phyloP scores from a whole-genome alignment of 2,329 filamentous ascomycete species.

The Eutypella sp. region DNA sequence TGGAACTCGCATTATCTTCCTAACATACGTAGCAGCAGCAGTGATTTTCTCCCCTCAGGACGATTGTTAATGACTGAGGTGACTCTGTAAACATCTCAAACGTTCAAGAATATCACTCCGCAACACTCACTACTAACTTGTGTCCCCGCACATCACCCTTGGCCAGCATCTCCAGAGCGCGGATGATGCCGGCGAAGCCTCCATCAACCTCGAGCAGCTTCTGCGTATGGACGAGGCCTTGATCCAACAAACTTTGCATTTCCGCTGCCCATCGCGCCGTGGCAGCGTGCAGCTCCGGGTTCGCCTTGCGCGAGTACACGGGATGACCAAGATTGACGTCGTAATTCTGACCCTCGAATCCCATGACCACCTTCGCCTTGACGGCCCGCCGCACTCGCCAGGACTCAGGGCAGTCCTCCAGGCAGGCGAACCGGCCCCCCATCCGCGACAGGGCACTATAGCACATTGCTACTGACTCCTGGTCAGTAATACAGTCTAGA shows the following conservation, averaged over 20 bases:
- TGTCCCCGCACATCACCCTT: no score
- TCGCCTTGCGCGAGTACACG: not conserved
- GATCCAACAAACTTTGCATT: not conserved
- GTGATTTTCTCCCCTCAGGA: no score
- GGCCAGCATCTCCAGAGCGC: not conserved
- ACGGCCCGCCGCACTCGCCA: no score
- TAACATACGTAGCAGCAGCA: no score
- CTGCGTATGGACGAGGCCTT: not conserved
- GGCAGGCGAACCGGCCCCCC: constrained; percentile 14
- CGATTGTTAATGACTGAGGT: no score
- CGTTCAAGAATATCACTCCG: no score
- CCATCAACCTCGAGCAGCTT: not conserved
- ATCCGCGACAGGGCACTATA: constrained; percentile 29
- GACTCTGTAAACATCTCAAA: no score
- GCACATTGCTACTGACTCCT: constrained; percentile 31
- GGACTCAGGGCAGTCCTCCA: no score
- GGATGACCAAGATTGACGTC: not conserved
- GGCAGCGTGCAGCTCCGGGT: not conserved
- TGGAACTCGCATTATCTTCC: no score
- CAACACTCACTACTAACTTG: no score
- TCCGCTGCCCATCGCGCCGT: not conserved
- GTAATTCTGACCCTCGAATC: not conserved
- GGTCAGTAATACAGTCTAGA: constrained; percentile 45
- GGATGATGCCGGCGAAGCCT: not conserved
- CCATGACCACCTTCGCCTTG: not conserved